Percentiles rank a stretch among this genome's conserved stretches.
Conservation (phyloP, 306 rosid species). For the Biancaea sappan region DNA sequence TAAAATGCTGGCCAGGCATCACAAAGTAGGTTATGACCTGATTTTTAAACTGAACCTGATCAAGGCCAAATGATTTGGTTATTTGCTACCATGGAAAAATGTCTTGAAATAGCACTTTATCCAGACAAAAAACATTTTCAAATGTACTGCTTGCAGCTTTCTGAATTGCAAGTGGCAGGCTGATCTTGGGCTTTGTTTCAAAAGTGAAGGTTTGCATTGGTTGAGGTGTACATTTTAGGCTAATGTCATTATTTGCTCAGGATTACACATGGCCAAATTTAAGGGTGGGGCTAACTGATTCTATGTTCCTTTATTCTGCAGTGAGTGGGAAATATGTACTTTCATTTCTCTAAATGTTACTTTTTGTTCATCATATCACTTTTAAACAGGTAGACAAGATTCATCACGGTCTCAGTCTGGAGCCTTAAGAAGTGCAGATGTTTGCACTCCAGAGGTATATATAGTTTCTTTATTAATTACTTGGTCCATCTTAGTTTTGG, state of each 20-base stretch:
- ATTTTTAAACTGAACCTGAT: not conserved
- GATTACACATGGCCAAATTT: not conserved
- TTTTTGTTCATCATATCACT: conserved; percentile 39
- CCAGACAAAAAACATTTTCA: not conserved
- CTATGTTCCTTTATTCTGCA: conserved; percentile 27
- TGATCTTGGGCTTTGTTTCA: not conserved
- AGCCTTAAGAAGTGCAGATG: conserved; percentile 70
- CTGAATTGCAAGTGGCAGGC: conserved; percentile 2
- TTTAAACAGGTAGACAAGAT: conserved; percentile 59
- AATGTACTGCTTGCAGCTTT: conserved; percentile 3
- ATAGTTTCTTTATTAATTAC: conserved; percentile 16
- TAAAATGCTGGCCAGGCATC: not conserved
- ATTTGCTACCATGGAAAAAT: not conserved
- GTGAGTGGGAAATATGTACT: conserved; percentile 28
- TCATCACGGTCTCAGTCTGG: conserved; percentile 64
- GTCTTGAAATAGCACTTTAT: not conserved
- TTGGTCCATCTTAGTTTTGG: conserved; percentile 12
- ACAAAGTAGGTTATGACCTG: not conserved
- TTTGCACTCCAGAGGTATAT: conserved; percentile 89
- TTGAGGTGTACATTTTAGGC: conserved; percentile 1
- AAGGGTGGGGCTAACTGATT: conserved; percentile 13
- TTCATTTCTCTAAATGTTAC: conserved; percentile 24
- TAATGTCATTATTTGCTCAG: conserved; percentile 22
- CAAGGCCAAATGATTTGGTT: not conserved
- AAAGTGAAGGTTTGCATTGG: conserved; percentile 24